A percentile compares a stretch with the other conserved stretches of the same genome.
Conservation (phyloP, 2,329 filamentous ascomycete genomes). For the Metarhizium robertsii region DNA sequence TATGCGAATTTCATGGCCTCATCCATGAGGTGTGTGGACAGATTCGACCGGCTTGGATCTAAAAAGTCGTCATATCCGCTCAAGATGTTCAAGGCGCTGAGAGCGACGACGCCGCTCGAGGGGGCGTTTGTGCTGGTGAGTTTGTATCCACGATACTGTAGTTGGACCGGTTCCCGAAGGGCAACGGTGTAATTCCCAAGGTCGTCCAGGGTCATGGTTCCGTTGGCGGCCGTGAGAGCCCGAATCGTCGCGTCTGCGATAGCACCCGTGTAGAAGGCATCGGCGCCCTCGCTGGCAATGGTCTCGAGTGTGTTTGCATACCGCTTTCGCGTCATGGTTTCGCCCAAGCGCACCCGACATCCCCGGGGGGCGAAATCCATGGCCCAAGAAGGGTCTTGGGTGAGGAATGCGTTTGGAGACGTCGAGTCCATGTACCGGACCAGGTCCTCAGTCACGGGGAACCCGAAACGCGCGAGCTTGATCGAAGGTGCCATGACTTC, state of each 20-base stretch:
- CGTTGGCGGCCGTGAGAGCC: constrained; percentile 52
- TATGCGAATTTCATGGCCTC: constrained; percentile 81
- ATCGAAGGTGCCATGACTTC: constrained; percentile 62
- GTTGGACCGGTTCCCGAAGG: constrained; percentile 49
- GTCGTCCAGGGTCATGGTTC: constrained; percentile 69
- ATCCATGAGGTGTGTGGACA: constrained; percentile 70
- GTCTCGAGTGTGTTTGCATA: constrained; percentile 65
- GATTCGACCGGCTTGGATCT: constrained; percentile 37
- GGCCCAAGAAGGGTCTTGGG: constrained; percentile 65
- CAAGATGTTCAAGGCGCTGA: constrained; percentile 66
- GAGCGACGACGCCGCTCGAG: constrained; percentile 61
- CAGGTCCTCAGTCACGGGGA: constrained; percentile 62
- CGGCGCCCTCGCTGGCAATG: constrained; percentile 55
- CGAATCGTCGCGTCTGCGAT: constrained; percentile 62
- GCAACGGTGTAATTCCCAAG: constrained; percentile 62
- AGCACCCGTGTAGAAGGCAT: constrained; percentile 61
- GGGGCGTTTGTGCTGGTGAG: constrained; percentile 61
- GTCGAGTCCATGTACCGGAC: constrained; percentile 55
- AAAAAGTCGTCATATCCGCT: constrained; percentile 61
- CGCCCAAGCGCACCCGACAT: constrained; percentile 53
- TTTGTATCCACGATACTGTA: constrained; percentile 61
- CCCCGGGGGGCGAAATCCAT: constrained; percentile 78
- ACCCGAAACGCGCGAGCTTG: constrained; percentile 62
- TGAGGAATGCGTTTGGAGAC: constrained; percentile 49
- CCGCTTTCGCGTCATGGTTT: constrained; percentile 64